Conservation (phyloP, 306 rosid genomes). For the Betula pendula region DNA sequence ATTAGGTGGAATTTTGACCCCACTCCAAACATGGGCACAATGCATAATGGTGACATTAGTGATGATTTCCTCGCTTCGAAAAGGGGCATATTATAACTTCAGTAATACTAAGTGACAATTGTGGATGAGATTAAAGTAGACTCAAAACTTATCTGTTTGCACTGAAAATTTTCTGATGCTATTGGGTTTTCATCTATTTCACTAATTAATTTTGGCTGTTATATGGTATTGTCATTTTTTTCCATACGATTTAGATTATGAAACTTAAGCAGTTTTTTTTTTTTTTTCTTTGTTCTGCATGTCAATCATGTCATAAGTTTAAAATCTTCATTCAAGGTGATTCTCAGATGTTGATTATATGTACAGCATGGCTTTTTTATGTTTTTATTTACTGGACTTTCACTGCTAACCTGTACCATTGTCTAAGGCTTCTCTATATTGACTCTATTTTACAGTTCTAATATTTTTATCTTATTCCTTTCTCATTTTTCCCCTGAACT, state of each 20-base stretch:
- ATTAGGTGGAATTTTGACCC: neutral
- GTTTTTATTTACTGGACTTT: neutral
- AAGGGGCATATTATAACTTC: neutral
- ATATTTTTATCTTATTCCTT: constrained; percentile 18
- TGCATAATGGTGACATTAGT: neutral
- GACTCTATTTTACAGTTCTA: constrained; percentile 20
- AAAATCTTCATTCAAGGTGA: neutral
- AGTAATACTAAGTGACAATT: neutral
- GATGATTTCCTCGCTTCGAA: neutral
- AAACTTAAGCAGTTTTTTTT: neutral
- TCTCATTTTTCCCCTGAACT: neutral
- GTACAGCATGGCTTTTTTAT: neutral
- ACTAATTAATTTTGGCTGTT: neutral
- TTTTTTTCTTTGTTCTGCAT: neutral
- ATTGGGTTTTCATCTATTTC: neutral
- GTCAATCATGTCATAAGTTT: neutral
- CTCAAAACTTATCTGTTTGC: neutral
- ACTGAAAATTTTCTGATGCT: neutral
- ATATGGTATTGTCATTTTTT: neutral
- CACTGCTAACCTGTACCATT: neutral
- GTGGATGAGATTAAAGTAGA: neutral
- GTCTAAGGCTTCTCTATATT: neutral
- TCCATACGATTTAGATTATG: neutral
- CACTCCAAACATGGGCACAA: neutral
- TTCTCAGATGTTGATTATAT: neutral